Evolutionary conservation across 345 rosid species (phyloP).

Genomic region (Populus deltoides): DNA sequence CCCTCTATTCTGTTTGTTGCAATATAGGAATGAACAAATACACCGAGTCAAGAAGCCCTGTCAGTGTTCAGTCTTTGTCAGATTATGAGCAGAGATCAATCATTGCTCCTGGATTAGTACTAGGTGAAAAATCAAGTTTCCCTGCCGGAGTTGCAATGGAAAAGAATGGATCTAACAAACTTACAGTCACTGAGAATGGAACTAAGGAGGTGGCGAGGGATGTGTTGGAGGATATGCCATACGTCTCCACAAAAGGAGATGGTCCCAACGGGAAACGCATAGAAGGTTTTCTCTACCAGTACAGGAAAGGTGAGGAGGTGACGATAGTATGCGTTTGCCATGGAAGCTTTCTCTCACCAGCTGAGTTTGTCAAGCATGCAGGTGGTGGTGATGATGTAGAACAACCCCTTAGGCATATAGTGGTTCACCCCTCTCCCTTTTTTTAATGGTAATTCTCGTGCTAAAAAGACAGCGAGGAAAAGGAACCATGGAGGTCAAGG

Average conservation of each 20-base stretch:
- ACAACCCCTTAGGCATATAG: conserved; percentile 31
- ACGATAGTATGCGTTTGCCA: conserved; percentile 38
- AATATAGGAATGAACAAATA: conserved; percentile 43
- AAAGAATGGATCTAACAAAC: conserved; percentile 4
- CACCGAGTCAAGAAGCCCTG: conserved; percentile 46
- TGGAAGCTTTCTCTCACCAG: conserved; percentile 29
- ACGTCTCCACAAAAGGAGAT: conserved; percentile 26
- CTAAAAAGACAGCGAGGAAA: not conserved
- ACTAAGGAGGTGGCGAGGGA: conserved; percentile 25
- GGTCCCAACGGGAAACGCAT: conserved; percentile 26
- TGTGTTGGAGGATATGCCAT: conserved; percentile 30
- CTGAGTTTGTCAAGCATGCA: conserved; percentile 31
- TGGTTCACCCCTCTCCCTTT: conserved; percentile 31
- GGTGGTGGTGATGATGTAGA: conserved; percentile 25
- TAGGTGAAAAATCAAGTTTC: conserved; percentile 9
- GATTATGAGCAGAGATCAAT: conserved; percentile 28
- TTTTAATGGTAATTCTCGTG: conserved; percentile 17
- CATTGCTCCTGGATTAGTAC: conserved; percentile 1
- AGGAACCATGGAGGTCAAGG: conserved; percentile 1
- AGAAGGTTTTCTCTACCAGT: conserved; percentile 31
- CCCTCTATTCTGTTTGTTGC: not conserved
- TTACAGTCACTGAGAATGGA: conserved; percentile 1
- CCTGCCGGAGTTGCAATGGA: not conserved
- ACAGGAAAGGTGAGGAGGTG: conserved; percentile 27
- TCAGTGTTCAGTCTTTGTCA: conserved; percentile 29